A percentile compares a stretch with the other conserved stretches of the same genome.
phyloP scores from a whole-genome alignment of 331 rosid species.

The Quercus tomentella region DNA sequence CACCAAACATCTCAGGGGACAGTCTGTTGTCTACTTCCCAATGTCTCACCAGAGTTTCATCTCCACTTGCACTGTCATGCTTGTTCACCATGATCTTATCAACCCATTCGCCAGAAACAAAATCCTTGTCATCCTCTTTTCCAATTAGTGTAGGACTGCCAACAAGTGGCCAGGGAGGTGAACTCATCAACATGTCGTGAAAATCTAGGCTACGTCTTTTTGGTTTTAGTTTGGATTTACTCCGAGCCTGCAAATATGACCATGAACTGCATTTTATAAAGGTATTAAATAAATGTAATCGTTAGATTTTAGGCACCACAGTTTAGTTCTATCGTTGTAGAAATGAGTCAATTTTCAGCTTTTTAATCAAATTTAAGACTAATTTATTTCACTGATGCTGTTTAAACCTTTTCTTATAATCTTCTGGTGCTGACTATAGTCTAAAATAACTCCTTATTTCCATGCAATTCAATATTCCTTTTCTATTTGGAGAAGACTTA shows the following conservation, averaged over 20 bases:
- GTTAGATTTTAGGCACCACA: not conserved
- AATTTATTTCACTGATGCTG: not conserved
- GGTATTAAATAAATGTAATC: not conserved
- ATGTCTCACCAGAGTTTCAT: constrained; percentile 47
- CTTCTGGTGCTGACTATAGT: not conserved
- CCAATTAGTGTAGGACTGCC: constrained; percentile 8
- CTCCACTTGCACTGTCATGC: constrained; percentile 39
- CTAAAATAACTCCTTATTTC: not conserved
- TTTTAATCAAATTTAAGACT: not conserved
- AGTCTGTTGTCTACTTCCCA: constrained; percentile 57
- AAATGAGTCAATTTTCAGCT: not conserved
- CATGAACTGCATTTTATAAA: not conserved
- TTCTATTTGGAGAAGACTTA: not conserved
- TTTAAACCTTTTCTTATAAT: not conserved
- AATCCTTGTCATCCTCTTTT: constrained; percentile 64
- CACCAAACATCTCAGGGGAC: constrained; percentile 43
- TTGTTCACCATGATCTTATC: constrained; percentile 55
- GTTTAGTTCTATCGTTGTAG: not conserved
- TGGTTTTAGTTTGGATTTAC: constrained; percentile 26
- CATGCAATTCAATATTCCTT: not conserved
- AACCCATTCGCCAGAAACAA: constrained; percentile 51
- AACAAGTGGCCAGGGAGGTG: constrained; percentile 47
- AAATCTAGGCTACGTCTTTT: constrained; percentile 73
- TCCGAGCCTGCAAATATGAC: constrained; percentile 34
- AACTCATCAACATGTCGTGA: constrained; percentile 44